Conservation (phyloP, 352 stramenopile genomes). For the Phytophthora pisi region DNA sequence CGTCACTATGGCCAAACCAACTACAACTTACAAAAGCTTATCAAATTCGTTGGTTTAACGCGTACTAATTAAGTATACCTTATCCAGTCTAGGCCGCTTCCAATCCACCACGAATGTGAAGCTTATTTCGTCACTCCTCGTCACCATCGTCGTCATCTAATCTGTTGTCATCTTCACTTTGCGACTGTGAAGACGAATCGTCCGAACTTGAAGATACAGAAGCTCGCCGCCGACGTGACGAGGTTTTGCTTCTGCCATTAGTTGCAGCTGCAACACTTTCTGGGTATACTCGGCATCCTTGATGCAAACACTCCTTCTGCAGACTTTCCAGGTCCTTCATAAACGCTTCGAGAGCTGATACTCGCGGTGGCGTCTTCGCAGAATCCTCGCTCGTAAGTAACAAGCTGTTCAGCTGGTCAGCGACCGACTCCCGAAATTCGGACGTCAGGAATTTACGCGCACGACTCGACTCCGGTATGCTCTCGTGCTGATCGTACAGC, state of each 20-base stretch:
- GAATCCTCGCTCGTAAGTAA: conserved; percentile 23
- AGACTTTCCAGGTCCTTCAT: conserved; percentile 39
- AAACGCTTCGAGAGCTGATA: conserved; percentile 47
- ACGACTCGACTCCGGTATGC: conserved; percentile 30
- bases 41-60: too few species aligned
- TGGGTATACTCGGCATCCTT: conserved; percentile 48
- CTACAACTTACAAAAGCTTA: too few species aligned
- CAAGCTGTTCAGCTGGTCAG: conserved; percentile 47
- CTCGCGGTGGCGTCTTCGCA: neutral
- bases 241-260: conserved; percentile 26
- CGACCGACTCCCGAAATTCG: conserved; percentile 50
- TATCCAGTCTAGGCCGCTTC: neutral
- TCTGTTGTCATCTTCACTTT: conserved; percentile 36
- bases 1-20: too few species aligned
- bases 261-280: conserved; percentile 24
- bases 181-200: conserved; percentile 38
- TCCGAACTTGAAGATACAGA: conserved; percentile 44
- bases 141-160: conserved; percentile 45
- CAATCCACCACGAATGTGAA: neutral
- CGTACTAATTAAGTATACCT: neutral
- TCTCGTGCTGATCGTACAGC: conserved; percentile 37
- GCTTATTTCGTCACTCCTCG: conserved; percentile 22
- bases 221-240: conserved; percentile 13
- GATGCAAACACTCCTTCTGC: conserved; percentile 40
- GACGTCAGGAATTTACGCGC: conserved; percentile 41